Percentiles rank a stretch among this genome's conserved stretches.
phyloP scores from a whole-genome alignment of 371 early-diverging fungal genomes.

The Circinella minor region DNA sequence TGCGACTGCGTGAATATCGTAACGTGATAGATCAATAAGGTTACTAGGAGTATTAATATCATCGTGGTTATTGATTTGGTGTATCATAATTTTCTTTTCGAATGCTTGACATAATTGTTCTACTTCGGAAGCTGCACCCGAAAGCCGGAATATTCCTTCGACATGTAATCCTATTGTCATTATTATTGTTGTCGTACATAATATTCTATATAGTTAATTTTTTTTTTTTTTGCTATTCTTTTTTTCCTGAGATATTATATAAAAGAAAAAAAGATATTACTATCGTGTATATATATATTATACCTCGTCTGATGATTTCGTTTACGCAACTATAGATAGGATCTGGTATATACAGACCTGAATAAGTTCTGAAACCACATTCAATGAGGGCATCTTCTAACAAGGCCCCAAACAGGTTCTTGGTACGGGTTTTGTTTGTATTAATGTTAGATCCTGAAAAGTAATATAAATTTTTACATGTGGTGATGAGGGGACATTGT shows the following conservation, averaged over 20 bases:
- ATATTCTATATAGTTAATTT: too few species aligned
- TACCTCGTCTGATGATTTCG: conserved; percentile 47
- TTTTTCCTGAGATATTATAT: neutral
- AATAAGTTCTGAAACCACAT: conserved; percentile 35
- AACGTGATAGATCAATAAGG: conserved; percentile 31
- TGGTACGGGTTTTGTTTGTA: neutral
- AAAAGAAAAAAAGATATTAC: neutral
- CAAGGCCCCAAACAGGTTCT: conserved; percentile 42
- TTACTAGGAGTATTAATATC: too few species aligned
- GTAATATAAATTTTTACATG: too few species aligned
- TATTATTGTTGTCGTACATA: too few species aligned
- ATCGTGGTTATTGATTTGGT: too few species aligned
- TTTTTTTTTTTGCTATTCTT: too few species aligned
- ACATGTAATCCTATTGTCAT: conserved; percentile 30
- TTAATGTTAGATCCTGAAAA: neutral
- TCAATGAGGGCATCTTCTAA: conserved; percentile 37
- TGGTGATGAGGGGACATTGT: too few species aligned
- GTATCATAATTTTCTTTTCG: conserved; percentile 36
- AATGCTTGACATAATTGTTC: conserved; percentile 37
- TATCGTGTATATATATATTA: neutral
- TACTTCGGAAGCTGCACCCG: conserved; percentile 52
- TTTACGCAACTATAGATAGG: conserved; percentile 45
- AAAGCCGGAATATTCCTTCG: conserved; percentile 53
- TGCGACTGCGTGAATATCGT: conserved; percentile 51
- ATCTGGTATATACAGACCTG: conserved; percentile 39